Percentiles rank a stretch among this genome's conserved stretches.
These are phyloP conservation scores for Botrytis fragariae DNA, from an alignment of 2,329 filamentous ascomycete genomes.

Conservation along the genomic window DNA sequence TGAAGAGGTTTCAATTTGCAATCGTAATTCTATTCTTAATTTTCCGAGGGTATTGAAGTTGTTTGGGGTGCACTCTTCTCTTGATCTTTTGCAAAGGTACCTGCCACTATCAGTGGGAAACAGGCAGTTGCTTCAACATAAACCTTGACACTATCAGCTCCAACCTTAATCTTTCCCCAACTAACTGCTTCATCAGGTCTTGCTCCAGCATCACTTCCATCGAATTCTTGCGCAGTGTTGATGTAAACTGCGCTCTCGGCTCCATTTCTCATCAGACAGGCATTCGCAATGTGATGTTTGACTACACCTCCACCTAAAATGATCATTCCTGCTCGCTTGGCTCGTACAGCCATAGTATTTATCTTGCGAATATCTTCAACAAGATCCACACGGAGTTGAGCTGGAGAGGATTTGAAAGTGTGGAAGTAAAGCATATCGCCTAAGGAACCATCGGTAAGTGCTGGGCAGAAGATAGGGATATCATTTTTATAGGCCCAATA, in stretches of 20 bases:
- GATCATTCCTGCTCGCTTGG: constrained; percentile 89
- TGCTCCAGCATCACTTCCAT: constrained; percentile 93
- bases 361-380: constrained; percentile 91
- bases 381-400: constrained; percentile 81
- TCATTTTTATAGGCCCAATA: constrained; percentile 96
- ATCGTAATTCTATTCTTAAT: background rate
- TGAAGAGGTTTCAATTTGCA: background rate
- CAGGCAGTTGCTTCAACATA: constrained; percentile 64
- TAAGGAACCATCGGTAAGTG: constrained; percentile 88
- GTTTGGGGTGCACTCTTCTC: background rate
- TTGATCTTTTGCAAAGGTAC: constrained; percentile 58
- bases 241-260: constrained; percentile 97
- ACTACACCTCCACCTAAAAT: constrained; percentile 92
- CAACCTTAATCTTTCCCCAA: constrained; percentile 96
- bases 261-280: constrained; percentile 94
- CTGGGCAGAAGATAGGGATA: constrained; percentile 96
- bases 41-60: background rate
- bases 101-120: constrained; percentile 65
- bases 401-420: constrained; percentile 84
- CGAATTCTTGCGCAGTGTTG: constrained; percentile 96
- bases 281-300: constrained; percentile 98
- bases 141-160: constrained; percentile 87
- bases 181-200: constrained; percentile 95
- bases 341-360: constrained; percentile 86
- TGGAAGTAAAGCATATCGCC: constrained; percentile 99